These are phyloP conservation scores for Aspergillus affinis DNA, from an alignment of 495 filamentous ascomycete species.

Conservation along the genomic window DNA sequence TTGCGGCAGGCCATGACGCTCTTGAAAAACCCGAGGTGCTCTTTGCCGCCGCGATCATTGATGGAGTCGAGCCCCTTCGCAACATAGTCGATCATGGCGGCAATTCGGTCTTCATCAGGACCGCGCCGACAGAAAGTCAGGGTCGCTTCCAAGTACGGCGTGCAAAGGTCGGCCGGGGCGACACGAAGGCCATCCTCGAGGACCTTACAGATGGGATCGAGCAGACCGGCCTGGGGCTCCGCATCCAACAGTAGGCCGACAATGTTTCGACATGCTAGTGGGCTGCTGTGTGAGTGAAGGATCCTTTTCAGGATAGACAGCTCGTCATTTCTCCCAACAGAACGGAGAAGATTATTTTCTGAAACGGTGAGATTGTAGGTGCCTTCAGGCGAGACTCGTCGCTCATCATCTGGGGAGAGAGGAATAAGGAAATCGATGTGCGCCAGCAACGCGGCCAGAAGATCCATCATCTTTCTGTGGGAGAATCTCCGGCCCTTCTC, in stretches of 20 bases:
- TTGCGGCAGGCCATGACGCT: slow-evolving; percentile 41
- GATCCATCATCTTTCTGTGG: slow-evolving; percentile 43
- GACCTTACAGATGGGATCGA: slow-evolving; percentile 43
- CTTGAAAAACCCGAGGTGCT: slow-evolving; percentile 61
- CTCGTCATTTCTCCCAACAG: slow-evolving; percentile 31
- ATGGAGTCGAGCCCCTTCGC: slow-evolving; percentile 58
- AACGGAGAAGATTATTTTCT: slow-evolving; percentile 37
- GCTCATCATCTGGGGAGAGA: slow-evolving; percentile 27
- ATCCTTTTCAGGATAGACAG: slow-evolving; percentile 46
- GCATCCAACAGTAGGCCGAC: slow-evolving; percentile 42
- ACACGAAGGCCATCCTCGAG: slow-evolving; percentile 54
- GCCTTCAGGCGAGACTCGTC: slow-evolving; percentile 29
- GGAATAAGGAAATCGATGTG: slow-evolving; percentile 40
- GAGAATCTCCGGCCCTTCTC: slow-evolving; percentile 55
- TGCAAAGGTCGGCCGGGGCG: slow-evolving; percentile 55
- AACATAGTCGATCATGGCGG: slow-evolving; percentile 49
- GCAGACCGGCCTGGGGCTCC: slow-evolving; percentile 43
- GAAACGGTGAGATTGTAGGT: slow-evolving; percentile 39
- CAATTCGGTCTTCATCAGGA: slow-evolving; percentile 36
- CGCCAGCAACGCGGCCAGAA: slow-evolving; percentile 40
- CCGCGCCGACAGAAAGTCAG: slow-evolving; percentile 48
- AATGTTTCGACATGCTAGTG: slow-evolving; percentile 36
- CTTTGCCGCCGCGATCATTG: slow-evolving; percentile 53
- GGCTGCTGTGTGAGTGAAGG: slow-evolving; percentile 36
- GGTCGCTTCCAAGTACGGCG: slow-evolving; percentile 53